Base-by-base conservation (phyloP, 352 stramenopile genomes). In the Pythium aristosporum region DNA sequence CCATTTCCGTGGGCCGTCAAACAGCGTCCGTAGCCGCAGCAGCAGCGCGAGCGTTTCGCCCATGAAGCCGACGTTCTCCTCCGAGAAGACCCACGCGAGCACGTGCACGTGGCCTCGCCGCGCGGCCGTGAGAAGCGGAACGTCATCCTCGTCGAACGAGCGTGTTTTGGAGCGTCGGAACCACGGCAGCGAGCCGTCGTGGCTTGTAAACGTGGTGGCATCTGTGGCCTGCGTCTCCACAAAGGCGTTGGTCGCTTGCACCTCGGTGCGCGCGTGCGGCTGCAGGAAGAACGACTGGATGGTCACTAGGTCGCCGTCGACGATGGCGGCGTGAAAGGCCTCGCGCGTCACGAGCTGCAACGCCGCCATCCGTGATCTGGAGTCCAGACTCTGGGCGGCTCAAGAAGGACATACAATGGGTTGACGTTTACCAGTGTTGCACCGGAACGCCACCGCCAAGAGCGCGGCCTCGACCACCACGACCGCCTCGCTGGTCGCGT, bases 81-180 rank as follows among this genome's bases (percentile, higher is more conserved):
- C 4, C 9, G 55, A 51, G 28, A 46, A 61, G 55, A 61, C 10
- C 52, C 52, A 48, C 50, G 39, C 23, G 52, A 48, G 11, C 15
- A 58, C 10, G 37, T 48, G 30, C 5, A 25, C 44, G 46, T 63
- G 56, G 15, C 32, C 56, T 15, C 20, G 30, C 0, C 21, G 3
- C 4, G 47, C 47, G 4, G 43, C 43, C 5, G 23, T 37, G n/a
- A 56, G 5, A 4, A 63, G 56, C 10, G 43, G 30, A 1, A 63
- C 15, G 8, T 39, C 36, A 8, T n/a, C 13, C 23, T 2, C 37
- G 43, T 48, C 21, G 2, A 48, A 18, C 5, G 4, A 13, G 18
- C 32, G 10, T 18, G 5, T 5, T n/a, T 39, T 39, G 18, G 32
- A 1, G 1, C 32, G 3, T 12, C 32, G 47, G 20, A 37, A 56